Conservation (phyloP, 768 basidiomycete species). For the Tephrocybe sp. region DNA sequence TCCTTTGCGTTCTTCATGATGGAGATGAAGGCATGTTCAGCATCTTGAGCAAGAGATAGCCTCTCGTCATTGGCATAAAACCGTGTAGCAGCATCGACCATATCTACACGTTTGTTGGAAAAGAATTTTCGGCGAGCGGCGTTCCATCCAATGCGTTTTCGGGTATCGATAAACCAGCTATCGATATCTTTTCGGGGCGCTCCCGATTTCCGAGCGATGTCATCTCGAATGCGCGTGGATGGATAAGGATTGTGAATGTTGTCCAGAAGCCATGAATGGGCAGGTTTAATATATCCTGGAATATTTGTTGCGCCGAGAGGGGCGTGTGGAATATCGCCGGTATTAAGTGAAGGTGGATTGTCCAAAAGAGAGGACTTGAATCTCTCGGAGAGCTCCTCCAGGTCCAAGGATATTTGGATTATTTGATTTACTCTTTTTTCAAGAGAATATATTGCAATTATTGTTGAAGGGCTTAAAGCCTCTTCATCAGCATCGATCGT, state of each 20-base stretch:
- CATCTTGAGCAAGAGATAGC: conserved; percentile 19
- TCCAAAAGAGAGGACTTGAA: conserved; percentile 7
- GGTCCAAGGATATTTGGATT: conserved; percentile 4
- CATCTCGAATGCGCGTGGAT: conserved; percentile 24
- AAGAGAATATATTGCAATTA: conserved; percentile 7
- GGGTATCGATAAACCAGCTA: conserved; percentile 47
- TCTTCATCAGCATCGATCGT: conserved; percentile 9
- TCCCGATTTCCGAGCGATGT: conserved; percentile 25
- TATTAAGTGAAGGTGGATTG: conserved; percentile 1
- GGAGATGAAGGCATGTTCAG: conserved; percentile 22
- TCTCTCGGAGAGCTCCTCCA: conserved; percentile 9
- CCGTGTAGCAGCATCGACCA: conserved; percentile 36
- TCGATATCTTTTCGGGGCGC: conserved; percentile 32
- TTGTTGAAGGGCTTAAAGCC: conserved; percentile 15
- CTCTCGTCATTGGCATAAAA: conserved; percentile 27
- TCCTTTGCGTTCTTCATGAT: conserved; percentile 21
- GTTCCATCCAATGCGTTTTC: conserved; percentile 59
- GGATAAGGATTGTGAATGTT: conserved; percentile 59
- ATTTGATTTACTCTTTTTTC: conserved; percentile 4
- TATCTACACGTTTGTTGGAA: conserved; percentile 29
- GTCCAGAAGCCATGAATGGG: conserved; percentile 41
- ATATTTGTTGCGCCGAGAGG: not conserved
- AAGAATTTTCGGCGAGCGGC: conserved; percentile 33
- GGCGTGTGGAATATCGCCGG: not conserved
- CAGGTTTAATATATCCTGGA: conserved; percentile 12